Conservation (phyloP, 495 filamentous ascomycete species). For the Penicillium simplicissimum region DNA sequence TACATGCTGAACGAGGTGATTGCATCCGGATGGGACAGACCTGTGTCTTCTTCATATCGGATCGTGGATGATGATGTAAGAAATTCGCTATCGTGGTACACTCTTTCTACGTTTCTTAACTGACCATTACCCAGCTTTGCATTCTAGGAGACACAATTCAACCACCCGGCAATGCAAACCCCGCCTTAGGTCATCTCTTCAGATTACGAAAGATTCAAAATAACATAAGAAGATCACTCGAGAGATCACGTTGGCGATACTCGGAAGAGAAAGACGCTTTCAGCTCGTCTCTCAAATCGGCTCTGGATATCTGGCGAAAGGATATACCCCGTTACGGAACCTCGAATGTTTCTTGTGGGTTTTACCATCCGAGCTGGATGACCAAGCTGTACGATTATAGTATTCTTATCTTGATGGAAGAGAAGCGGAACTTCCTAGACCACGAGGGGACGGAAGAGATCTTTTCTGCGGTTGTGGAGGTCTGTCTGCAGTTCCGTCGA, state of each 20-base stretch:
- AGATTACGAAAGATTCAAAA: conserved; percentile 36
- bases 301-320: conserved; percentile 32
- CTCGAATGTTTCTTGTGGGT: conserved; percentile 26
- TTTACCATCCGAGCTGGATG: conserved; percentile 37
- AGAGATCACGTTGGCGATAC: conserved; percentile 14
- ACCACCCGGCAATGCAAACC: conserved; percentile 22
- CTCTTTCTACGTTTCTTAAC: not conserved
- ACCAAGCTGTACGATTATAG: conserved; percentile 38
- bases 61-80: conserved; percentile 38
- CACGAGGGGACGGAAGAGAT: conserved; percentile 32
- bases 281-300: conserved; percentile 27
- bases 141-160: conserved; percentile 31
- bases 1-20: conserved; percentile 41
- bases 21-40: conserved; percentile 36
- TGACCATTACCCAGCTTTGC: conserved; percentile 24
- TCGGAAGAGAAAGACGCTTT: conserved; percentile 16
- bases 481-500: conserved; percentile 30
- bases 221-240: conserved; percentile 31
- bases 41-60: conserved; percentile 30
- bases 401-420: conserved; percentile 34
- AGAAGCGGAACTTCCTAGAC: conserved; percentile 28
- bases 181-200: conserved; percentile 33
- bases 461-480: conserved; percentile 32
- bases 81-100: not conserved
- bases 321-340: conserved; percentile 36